phyloP scores from a whole-genome alignment of 345 rosid species.

The Aethionema arabicum region DNA sequence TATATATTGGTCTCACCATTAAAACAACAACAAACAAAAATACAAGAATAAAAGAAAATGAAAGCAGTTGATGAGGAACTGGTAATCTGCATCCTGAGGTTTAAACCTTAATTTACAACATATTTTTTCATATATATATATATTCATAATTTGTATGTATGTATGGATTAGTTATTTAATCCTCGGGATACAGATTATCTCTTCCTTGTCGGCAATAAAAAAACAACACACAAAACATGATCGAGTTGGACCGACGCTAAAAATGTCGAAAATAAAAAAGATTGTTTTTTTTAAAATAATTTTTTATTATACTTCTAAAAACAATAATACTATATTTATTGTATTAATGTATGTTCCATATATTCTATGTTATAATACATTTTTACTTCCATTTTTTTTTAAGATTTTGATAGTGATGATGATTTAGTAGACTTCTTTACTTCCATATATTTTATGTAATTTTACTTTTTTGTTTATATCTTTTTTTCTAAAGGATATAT shows the following conservation, averaged over 20 bases:
- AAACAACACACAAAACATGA: not conserved
- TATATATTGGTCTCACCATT: constrained; percentile 6
- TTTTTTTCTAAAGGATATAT: not conserved
- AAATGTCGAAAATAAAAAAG: no score
- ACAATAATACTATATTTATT: no score
- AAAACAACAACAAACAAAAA: constrained; percentile 7
- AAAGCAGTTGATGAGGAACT: constrained; percentile 22
- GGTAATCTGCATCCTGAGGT: constrained; percentile 45
- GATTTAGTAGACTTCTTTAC: no score
- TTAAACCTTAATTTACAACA: constrained; percentile 12
- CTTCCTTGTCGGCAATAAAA: constrained; percentile 25
- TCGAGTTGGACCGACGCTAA: no score
- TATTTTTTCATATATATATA: no score
- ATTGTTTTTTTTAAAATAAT: no score
- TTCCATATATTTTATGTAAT: not conserved
- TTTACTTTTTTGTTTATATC: not conserved
- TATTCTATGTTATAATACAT: no score
- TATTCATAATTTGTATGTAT: not conserved
- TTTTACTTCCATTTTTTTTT: no score
- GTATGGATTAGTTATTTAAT: constrained; percentile 12
- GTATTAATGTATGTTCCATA: no score
- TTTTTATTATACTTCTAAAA: no score
- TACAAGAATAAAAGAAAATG: constrained; percentile 7
- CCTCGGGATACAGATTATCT: constrained; percentile 41
- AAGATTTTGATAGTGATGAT: no score